These are phyloP conservation scores for Ophiostoma sp. DNA, from an alignment of 2,329 filamentous ascomycete species.

Conservation along the genomic window DNA sequence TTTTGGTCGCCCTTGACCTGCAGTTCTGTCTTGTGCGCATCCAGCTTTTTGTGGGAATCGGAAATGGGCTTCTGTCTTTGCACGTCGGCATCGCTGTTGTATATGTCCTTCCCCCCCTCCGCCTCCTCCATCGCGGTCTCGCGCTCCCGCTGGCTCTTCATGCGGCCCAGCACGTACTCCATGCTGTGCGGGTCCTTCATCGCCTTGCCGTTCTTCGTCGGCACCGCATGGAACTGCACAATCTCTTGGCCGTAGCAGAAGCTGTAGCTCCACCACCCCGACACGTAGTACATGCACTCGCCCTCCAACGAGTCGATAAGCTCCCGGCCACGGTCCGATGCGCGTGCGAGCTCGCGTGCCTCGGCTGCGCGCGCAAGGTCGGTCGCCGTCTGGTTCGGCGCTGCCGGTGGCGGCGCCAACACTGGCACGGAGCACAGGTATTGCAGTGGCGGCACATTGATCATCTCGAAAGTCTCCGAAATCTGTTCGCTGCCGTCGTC, in stretches of 20 bases:
- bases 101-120: conserved; percentile 12
- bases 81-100: conserved; percentile 27
- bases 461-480: conserved; percentile 61
- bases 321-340: conserved; percentile 72
- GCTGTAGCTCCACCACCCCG: conserved; percentile 93
- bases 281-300: conserved; percentile 72
- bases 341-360: conserved; percentile 71
- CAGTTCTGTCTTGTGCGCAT: conserved; percentile 55
- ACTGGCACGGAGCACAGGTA: conserved; percentile 83
- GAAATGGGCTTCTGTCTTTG: conserved; percentile 25
- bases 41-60: conserved; percentile 22
- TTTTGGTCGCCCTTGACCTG: conserved; percentile 78
- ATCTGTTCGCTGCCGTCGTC: conserved; percentile 36
- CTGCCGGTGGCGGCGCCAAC: conserved; percentile 50
- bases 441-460: conserved; percentile 62
- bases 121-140: neutral
- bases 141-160: conserved; percentile 29
- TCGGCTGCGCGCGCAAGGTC: conserved; percentile 67
- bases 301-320: conserved; percentile 72
- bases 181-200: conserved; percentile 69
- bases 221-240: conserved; percentile 82
- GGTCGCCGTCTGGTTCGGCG: conserved; percentile 59
- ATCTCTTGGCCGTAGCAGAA: conserved; percentile 88
- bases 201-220: conserved; percentile 67
- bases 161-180: conserved; percentile 71